Conservation (phyloP, 169 alveolate species). For the Plasmodium vivax region DNA sequence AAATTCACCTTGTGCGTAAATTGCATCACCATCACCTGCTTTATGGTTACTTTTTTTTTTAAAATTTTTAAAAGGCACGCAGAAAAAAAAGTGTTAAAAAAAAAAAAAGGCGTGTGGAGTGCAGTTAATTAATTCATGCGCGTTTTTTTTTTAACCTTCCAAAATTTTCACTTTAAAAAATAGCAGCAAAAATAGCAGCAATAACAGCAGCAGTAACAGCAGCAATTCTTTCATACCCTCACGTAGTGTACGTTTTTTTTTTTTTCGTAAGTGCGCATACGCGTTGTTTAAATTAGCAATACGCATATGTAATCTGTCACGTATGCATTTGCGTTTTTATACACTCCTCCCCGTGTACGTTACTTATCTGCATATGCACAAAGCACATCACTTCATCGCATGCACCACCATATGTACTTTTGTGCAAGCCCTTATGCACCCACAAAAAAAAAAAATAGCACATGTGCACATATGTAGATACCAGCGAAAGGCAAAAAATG, state of each 20-base stretch:
- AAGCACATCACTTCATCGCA: not conserved
- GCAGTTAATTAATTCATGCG: not conserved
- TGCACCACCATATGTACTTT: not conserved
- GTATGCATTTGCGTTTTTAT: not conserved
- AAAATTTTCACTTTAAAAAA: not conserved
- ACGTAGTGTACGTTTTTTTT: not conserved
- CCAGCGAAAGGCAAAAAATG: slow-evolving; percentile 2
- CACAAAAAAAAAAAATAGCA: not conserved
- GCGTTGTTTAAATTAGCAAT: not conserved
- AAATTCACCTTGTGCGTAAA: not conserved
- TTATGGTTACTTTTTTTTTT: not conserved
- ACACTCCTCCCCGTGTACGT: not conserved
- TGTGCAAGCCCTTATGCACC: slow-evolving; percentile 1
- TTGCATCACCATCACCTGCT: not conserved
- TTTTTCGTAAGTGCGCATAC: not conserved
- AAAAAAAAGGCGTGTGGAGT: not conserved
- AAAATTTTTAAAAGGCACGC: not conserved
- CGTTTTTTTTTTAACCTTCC: not conserved
- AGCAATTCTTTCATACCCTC: not conserved
- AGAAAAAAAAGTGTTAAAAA: not conserved
- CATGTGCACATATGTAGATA: not conserved
- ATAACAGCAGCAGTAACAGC: not conserved
- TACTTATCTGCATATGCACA: not conserved
- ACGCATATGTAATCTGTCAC: not conserved
- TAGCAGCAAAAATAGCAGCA: not conserved